phyloP scores from a whole-genome alignment of 345 rosid species.

The Eucalyptus cloeziana region DNA sequence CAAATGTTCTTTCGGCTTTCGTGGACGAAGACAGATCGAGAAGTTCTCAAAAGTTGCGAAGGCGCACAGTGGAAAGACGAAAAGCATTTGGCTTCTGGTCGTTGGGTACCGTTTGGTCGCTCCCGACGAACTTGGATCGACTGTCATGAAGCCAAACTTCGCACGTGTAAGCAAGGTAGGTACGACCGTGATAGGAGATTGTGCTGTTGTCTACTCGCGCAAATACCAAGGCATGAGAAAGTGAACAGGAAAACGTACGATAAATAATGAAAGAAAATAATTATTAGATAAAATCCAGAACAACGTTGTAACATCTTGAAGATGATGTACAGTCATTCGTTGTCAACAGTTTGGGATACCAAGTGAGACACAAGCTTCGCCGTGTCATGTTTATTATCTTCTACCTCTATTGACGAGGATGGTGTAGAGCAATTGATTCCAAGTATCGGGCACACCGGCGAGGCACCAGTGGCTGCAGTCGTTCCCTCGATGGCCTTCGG shows the following conservation, averaged over 20 bases:
- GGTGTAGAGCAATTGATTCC: constrained; percentile 21
- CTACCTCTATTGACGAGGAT: background rate
- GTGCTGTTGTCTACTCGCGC: background rate
- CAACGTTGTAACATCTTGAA: background rate
- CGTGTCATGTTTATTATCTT: background rate
- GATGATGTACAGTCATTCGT: background rate
- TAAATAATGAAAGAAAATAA: background rate
- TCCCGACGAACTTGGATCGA: background rate
- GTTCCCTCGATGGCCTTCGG: background rate
- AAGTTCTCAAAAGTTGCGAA: background rate
- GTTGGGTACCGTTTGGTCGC: background rate
- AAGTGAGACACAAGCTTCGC: too few species aligned
- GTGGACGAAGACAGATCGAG: background rate
- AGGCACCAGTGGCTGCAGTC: constrained; percentile 50
- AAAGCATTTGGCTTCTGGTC: background rate
- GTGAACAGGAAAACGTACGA: background rate
- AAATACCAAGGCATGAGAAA: background rate
- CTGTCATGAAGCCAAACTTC: background rate
- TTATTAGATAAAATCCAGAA: background rate
- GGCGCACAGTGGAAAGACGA: background rate
- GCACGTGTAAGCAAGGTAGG: background rate
- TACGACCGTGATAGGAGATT: background rate
- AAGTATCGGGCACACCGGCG: constrained; percentile 32
- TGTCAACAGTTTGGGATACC: background rate
- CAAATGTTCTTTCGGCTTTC: background rate